phyloP scores from a whole-genome alignment of 331 rosid species.

The Dryas integrifolia region DNA sequence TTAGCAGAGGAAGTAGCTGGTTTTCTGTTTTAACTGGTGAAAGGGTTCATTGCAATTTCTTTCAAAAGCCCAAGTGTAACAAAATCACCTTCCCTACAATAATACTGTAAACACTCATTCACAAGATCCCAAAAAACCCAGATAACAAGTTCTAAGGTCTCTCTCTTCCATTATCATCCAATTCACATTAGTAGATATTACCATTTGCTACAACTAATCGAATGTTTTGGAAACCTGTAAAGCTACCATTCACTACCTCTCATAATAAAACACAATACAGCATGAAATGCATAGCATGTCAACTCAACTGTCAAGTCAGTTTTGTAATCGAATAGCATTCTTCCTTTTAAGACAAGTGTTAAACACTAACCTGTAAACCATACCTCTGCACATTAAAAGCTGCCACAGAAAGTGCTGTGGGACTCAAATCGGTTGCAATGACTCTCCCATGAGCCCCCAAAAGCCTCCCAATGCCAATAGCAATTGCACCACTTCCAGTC shows the following conservation, averaged over 20 bases:
- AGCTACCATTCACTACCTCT: background rate
- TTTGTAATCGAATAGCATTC: background rate
- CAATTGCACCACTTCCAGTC: slow-evolving; percentile 91
- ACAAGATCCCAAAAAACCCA: background rate
- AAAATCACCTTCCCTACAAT: background rate
- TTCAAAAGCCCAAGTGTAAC: background rate
- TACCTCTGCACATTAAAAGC: slow-evolving; percentile 76
- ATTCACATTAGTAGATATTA: background rate
- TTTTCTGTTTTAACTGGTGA: background rate
- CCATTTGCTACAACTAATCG: background rate
- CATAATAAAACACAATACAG: background rate
- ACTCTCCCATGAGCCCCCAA: slow-evolving; percentile 50
- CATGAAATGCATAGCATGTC: background rate
- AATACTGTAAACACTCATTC: background rate
- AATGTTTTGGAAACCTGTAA: background rate
- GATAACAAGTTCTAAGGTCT: background rate
- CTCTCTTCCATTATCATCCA: background rate
- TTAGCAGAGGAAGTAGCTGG: background rate
- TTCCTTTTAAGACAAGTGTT: background rate
- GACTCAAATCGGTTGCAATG: slow-evolving; percentile 72
- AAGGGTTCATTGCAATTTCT: background rate
- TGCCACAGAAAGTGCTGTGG: slow-evolving; percentile 56
- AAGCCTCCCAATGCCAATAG: slow-evolving; percentile 56
- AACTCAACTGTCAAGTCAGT: background rate
- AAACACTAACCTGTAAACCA: slow-evolving; percentile 66